These are phyloP conservation scores for Leptoxyphium fumago DNA, from an alignment of 2,329 filamentous ascomycete species.

Conservation along the genomic window DNA sequence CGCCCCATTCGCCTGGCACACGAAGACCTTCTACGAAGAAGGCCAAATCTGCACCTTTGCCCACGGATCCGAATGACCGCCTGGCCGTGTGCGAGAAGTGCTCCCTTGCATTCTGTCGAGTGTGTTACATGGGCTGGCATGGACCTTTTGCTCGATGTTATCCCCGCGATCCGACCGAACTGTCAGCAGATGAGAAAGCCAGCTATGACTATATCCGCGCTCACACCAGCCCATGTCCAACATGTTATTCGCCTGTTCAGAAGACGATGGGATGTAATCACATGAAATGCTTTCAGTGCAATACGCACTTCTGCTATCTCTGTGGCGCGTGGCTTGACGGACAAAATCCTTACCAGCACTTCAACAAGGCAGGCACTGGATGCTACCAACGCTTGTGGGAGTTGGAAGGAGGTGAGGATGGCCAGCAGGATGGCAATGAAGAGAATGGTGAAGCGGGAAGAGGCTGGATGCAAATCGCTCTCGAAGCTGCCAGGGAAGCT, in stretches of 20 bases:
- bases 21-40: slow-evolving; percentile 1
- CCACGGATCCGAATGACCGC: slow-evolving; percentile 36
- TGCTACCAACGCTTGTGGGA: slow-evolving; percentile 90
- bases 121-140: slow-evolving; percentile 77
- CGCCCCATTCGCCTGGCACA: neutral
- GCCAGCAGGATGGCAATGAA: slow-evolving; percentile 22
- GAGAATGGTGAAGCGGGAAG: slow-evolving; percentile 22
- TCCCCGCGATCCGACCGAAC: slow-evolving; percentile 50
- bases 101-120: slow-evolving; percentile 69
- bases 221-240: slow-evolving; percentile 79
- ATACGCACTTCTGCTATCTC: slow-evolving; percentile 88
- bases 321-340: slow-evolving; percentile 77
- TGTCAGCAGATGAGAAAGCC: slow-evolving; percentile 73
- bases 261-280: slow-evolving; percentile 94
- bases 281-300: slow-evolving; percentile 85
- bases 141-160: slow-evolving; percentile 67
- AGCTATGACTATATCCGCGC: slow-evolving; percentile 68
- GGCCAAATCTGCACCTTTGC: slow-evolving; percentile 5
- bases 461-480: slow-evolving; percentile 28
- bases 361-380: slow-evolving; percentile 51
- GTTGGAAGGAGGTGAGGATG: slow-evolving; percentile 59
- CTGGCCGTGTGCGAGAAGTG: slow-evolving; percentile 82
- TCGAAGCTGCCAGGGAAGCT: slow-evolving; percentile 19
- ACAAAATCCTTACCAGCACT: slow-evolving; percentile 75
- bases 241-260: slow-evolving; percentile 69